Percentiles rank a stretch among this genome's conserved stretches.
Conservation (phyloP, 2,329 filamentous ascomycete species). For the Geosmithia morbida region DNA sequence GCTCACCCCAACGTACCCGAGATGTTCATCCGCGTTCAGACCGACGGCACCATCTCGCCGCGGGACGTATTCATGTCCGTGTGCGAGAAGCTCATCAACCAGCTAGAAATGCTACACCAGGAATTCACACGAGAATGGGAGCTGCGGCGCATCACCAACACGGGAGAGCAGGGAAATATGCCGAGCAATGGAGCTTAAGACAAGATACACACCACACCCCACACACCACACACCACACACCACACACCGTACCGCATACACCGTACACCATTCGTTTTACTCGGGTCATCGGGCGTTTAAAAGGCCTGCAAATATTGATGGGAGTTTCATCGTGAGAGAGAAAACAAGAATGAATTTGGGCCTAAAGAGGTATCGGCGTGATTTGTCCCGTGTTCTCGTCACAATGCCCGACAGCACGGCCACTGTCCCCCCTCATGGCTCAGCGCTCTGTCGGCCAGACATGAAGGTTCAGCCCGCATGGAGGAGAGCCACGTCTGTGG, state of each 20-base stretch:
- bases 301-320: not conserved
- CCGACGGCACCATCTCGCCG: constrained; percentile 76
- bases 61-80: constrained; percentile 73
- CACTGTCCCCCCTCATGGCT: not conserved
- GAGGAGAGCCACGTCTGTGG: not conserved
- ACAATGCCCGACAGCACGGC: not conserved
- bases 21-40: constrained; percentile 68
- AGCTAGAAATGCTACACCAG: constrained; percentile 65
- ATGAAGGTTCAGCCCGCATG: not conserved
- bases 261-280: not conserved
- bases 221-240: not conserved
- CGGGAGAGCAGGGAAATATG: constrained; percentile 39
- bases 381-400: not conserved
- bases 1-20: constrained; percentile 47
- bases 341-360: not conserved
- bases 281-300: not conserved
- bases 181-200: constrained; percentile 13
- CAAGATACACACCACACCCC: not conserved
- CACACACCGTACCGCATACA: too few relatives aligned
- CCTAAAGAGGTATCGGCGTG: not conserved
- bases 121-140: constrained; percentile 92
- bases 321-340: not conserved
- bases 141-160: constrained; percentile 69
- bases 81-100: constrained; percentile 69
- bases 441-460: too few relatives aligned